Conservation (phyloP, 257 asterid genomes). For the Handroanthus guayacan region DNA sequence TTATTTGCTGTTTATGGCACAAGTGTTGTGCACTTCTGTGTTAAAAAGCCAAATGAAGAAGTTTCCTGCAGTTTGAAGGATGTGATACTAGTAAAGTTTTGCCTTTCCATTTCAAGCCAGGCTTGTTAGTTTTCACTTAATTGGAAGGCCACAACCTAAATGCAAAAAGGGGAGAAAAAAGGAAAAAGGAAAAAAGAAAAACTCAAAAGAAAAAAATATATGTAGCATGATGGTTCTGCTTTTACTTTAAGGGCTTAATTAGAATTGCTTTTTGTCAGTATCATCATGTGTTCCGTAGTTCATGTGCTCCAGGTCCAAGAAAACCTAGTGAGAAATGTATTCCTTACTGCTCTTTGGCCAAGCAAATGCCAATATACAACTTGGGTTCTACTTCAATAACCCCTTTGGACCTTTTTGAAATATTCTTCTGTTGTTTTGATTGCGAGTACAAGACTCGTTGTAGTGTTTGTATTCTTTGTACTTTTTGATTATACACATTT, state of each 20-base stretch:
- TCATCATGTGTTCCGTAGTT: background rate
- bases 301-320: too few species aligned
- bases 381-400: background rate
- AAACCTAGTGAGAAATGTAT: background rate
- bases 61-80: constrained; percentile 6
- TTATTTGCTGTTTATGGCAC: background rate
- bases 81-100: background rate
- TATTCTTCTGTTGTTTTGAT: too few species aligned
- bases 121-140: background rate
- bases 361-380: background rate
- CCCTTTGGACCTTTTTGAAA: background rate
- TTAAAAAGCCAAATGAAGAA: background rate
- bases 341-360: background rate
- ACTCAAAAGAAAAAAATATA: background rate
- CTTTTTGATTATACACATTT: background rate
- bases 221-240: background rate
- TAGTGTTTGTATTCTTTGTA: background rate
- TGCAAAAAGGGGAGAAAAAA: background rate
- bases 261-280: background rate
- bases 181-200: background rate
- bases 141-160: background rate
- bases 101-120: background rate
- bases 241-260: background rate
- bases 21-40: background rate
- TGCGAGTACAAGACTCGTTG: background rate